Conservation (phyloP, 495 filamentous ascomycete species). For the Podospora pseudopauciseta region DNA sequence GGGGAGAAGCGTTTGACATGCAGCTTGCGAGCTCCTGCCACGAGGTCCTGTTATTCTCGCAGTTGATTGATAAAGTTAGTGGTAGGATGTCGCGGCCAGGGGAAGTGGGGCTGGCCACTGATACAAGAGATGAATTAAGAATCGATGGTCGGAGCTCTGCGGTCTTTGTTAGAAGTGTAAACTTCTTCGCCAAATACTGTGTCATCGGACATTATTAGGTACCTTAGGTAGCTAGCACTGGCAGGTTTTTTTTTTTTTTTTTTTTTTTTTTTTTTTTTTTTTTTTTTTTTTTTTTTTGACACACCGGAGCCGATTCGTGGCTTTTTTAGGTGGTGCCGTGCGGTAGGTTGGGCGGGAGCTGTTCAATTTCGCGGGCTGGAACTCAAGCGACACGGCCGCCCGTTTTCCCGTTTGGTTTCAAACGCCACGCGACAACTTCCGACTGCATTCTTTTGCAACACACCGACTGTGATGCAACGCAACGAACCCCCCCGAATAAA, state of each 20-base stretch:
- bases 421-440: conserved; percentile 13
- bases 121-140: neutral
- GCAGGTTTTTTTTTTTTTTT: no score
- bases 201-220: neutral
- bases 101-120: no score
- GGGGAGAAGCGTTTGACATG: no score
- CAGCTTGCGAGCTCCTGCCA: no score
- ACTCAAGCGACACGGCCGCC: neutral
- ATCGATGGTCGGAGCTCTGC: neutral
- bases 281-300: neutral
- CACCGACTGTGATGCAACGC: neutral
- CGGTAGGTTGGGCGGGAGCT: neutral
- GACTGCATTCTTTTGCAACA: neutral
- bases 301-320: neutral
- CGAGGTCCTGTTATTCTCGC: no score
- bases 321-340: neutral
- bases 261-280: neutral
- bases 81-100: no score
- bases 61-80: no score
- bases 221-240: no score
- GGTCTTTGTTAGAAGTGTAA: neutral
- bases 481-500: neutral
- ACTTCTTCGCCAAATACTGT: neutral
- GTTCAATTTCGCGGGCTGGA: neutral
- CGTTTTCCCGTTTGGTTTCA: conserved; percentile 3